These are phyloP conservation scores for Kluyveromyces starmeri DNA, from an alignment of 805 yeast genomes.

Conservation along the genomic window DNA sequence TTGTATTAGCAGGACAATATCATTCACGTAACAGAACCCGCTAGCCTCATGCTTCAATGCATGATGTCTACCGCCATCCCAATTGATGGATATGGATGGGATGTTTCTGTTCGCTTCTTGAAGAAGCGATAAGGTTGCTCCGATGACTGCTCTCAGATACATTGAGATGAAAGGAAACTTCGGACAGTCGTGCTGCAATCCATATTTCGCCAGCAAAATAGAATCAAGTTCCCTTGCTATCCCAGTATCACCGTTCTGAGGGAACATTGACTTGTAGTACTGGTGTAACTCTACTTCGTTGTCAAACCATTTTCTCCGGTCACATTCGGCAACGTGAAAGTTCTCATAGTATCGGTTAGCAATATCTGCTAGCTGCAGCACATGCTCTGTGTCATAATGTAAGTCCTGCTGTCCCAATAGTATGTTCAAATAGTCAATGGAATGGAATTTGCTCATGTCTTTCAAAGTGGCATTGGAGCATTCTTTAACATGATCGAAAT, in stretches of 20 bases:
- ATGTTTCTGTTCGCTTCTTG: conserved; percentile 23
- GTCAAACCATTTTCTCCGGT: conserved; percentile 5
- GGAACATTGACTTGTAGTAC: conserved; percentile 7
- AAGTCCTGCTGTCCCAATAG: conserved; percentile 28
- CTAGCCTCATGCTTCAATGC: conserved; percentile 45
- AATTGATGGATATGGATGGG: conserved; percentile 44
- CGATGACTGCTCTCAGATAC: conserved; percentile 43
- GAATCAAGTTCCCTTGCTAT: conserved; percentile 6
- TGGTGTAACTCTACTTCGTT: conserved; percentile 11
- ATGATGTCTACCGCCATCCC: conserved; percentile 81
- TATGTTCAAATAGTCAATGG: conserved; percentile 32
- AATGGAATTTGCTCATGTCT: conserved; percentile 45
- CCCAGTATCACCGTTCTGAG: conserved; percentile 7
- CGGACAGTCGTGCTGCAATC: conserved; percentile 57
- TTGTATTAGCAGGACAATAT: conserved; percentile 49
- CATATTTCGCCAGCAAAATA: conserved; percentile 30
- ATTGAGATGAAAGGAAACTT: conserved; percentile 43
- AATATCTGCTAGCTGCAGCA: conserved; percentile 10
- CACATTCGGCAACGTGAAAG: conserved; percentile 1
- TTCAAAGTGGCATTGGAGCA: conserved; percentile 15
- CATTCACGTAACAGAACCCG: conserved; percentile 71
- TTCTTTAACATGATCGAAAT: conserved; percentile 18
- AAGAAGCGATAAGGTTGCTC: conserved; percentile 49
- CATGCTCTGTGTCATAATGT: conserved; percentile 13
- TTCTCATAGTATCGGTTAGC: conserved; percentile 11